These are phyloP conservation scores for Plantago elongata DNA, from an alignment of 257 asterid genomes.

Conservation along the genomic window DNA sequence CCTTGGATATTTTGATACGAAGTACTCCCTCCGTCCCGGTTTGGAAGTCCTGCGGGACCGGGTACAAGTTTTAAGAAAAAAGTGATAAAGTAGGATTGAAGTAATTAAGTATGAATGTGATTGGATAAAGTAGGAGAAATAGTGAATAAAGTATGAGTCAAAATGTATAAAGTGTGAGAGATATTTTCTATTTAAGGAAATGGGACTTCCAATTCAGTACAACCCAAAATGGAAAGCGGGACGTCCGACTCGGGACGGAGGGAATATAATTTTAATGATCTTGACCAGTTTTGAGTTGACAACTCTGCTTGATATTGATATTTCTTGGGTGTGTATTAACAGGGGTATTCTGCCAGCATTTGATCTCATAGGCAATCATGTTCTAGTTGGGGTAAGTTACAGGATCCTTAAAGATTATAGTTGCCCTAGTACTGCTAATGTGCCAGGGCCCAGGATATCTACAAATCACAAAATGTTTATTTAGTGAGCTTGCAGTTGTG, in stretches of 20 bases:
- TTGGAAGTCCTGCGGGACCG: no score
- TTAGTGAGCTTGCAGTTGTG: not conserved
- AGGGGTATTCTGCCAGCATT: constrained; percentile 97
- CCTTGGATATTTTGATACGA: not conserved
- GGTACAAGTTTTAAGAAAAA: no score
- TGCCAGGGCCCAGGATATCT: not conserved
- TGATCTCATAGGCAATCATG: constrained; percentile 71
- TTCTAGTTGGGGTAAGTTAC: constrained; percentile 81
- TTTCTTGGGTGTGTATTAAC: constrained; percentile 25
- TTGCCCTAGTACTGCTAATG: not conserved
- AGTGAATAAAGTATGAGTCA: no score
- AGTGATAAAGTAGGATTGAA: no score
- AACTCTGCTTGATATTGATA: constrained; percentile 13
- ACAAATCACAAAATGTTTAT: constrained; percentile 1
- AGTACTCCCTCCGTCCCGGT: no score
- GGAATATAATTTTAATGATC: not conserved
- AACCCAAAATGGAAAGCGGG: no score
- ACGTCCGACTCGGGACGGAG: no score
- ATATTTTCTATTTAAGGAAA: no score
- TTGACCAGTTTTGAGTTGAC: not conserved
- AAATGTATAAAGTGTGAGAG: no score
- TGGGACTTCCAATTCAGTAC: no score
- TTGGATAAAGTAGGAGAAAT: no score
- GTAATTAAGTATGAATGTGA: no score
- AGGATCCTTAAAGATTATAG: not conserved